Percentiles rank a stretch among this genome's conserved stretches.
phyloP scores from a whole-genome alignment of 73 alveolate species.

The Paramecium tetraurelia region DNA sequence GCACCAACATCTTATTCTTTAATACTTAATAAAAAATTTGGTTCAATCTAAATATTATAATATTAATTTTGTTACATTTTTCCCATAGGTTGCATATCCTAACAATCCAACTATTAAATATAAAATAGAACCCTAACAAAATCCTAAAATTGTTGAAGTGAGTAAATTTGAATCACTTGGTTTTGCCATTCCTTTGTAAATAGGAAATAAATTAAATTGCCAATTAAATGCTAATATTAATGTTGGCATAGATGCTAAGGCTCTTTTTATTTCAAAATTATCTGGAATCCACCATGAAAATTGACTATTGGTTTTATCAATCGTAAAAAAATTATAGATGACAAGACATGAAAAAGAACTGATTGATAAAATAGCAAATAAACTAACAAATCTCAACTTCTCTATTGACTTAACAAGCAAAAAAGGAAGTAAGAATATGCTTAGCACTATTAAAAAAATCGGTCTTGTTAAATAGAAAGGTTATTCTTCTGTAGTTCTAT shows the following conservation, averaged over 20 bases:
- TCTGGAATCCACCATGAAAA: slow-evolving; percentile 18
- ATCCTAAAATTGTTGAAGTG: background rate
- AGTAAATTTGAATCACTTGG: background rate
- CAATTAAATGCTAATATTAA: slow-evolving; percentile 10
- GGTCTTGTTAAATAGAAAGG: background rate
- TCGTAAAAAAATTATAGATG: background rate
- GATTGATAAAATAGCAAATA: slow-evolving; percentile 8
- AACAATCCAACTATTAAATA: slow-evolving; percentile 13
- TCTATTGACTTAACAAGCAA: background rate
- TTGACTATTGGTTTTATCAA: background rate
- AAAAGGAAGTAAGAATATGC: background rate
- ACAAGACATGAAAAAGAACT: background rate
- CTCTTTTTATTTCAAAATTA: background rate
- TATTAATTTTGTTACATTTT: background rate
- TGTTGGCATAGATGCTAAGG: slow-evolving; percentile 12
- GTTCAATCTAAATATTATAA: background rate
- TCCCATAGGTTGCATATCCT: slow-evolving; percentile 45
- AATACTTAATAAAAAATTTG: slow-evolving; percentile 30
- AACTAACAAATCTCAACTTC: slow-evolving; percentile 24
- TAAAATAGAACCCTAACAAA: background rate
- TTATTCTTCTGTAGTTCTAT: background rate
- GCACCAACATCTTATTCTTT: background rate
- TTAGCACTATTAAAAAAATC: background rate
- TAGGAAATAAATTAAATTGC: slow-evolving; percentile 44
- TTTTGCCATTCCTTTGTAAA: background rate